Percentiles rank a stretch among this genome's conserved stretches.
Evolutionary conservation across 2,329 filamentous ascomycete species (phyloP).

Genomic region (Neofusicoccum kwambonambiense): DNA sequence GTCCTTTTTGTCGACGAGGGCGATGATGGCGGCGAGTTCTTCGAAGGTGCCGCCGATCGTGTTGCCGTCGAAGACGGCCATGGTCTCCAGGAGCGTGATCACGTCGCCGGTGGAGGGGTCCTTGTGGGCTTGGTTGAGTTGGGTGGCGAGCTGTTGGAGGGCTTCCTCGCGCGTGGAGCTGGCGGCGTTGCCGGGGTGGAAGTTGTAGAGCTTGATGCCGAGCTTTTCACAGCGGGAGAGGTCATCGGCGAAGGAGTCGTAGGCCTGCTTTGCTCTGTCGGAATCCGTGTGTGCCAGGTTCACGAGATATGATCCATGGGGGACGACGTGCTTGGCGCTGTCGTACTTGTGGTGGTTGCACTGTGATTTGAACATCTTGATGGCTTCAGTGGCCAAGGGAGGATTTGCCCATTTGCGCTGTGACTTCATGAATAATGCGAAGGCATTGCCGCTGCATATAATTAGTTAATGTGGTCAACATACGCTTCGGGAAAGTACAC

Average conservation of each 20-base stretch:
- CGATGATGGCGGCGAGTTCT: conserved; percentile 83
- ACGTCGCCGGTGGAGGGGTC: conserved; percentile 67
- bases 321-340: conserved; percentile 70
- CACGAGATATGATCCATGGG: conserved; percentile 94
- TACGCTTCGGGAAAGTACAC: not conserved
- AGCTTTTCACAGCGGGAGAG: conserved; percentile 79
- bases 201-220: conserved; percentile 93
- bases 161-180: conserved; percentile 66
- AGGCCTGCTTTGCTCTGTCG: conserved; percentile 80
- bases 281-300: conserved; percentile 86
- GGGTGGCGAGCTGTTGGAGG: conserved; percentile 73
- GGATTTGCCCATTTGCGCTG: conserved; percentile 94
- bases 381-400: conserved; percentile 66
- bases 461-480: conserved; percentile 25
- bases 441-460: conserved; percentile 70
- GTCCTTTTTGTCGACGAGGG: conserved; percentile 72
- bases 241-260: conserved; percentile 83
- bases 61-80: conserved; percentile 80
- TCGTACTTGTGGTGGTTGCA: conserved; percentile 72
- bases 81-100: conserved; percentile 87
- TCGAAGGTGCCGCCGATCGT: conserved; percentile 83
- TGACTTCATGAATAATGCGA: conserved; percentile 93
- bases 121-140: conserved; percentile 78
- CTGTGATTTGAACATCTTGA: conserved; percentile 66
- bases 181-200: conserved; percentile 83